Conservation (phyloP, 2,329 filamentous ascomycete genomes). For the Cladosporium sp. region DNA sequence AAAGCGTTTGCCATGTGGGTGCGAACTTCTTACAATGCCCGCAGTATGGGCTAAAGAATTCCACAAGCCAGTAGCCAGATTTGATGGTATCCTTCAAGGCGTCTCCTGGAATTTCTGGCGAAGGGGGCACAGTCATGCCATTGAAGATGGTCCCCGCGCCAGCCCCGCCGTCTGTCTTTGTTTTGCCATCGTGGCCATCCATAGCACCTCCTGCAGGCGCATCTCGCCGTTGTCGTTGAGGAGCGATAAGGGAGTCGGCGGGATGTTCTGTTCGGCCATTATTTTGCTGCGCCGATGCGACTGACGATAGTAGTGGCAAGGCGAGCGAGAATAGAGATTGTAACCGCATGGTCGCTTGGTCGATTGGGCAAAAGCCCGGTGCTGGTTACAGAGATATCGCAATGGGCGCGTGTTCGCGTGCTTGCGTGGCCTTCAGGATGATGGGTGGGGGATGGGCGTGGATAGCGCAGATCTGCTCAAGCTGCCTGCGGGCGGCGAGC, state of each 20-base stretch:
- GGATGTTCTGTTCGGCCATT: conserved; percentile 14
- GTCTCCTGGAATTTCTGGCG: conserved; percentile 53
- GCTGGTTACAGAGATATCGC: background rate
- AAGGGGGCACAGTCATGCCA: conserved; percentile 58
- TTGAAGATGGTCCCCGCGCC: conserved; percentile 54
- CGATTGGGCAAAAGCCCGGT: conserved; percentile 20
- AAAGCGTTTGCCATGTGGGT: conserved; percentile 82
- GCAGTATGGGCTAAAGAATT: conserved; percentile 48
- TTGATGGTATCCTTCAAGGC: conserved; percentile 54
- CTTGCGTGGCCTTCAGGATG: conserved; percentile 11
- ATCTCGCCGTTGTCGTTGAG: conserved; percentile 9
- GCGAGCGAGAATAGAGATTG: conserved; percentile 24
- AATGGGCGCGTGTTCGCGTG: conserved; percentile 2
- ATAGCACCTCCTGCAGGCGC: conserved; percentile 13
- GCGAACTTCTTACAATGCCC: conserved; percentile 73
- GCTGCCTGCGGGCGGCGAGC: background rate
- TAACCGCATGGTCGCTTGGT: conserved; percentile 24
- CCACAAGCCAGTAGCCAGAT: conserved; percentile 60
- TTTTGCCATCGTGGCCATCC: conserved; percentile 32
- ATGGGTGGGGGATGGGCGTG: background rate
- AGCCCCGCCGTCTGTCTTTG: conserved; percentile 26
- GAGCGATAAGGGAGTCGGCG: conserved; percentile 8
- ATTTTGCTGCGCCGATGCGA: conserved; percentile 15
- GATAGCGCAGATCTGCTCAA: background rate
- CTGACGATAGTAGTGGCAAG: conserved; percentile 22